Percentiles rank a stretch among this genome's conserved stretches.
phyloP scores from a whole-genome alignment of 2,329 filamentous ascomycete species.

The Colletotrichum plurivorum region DNA sequence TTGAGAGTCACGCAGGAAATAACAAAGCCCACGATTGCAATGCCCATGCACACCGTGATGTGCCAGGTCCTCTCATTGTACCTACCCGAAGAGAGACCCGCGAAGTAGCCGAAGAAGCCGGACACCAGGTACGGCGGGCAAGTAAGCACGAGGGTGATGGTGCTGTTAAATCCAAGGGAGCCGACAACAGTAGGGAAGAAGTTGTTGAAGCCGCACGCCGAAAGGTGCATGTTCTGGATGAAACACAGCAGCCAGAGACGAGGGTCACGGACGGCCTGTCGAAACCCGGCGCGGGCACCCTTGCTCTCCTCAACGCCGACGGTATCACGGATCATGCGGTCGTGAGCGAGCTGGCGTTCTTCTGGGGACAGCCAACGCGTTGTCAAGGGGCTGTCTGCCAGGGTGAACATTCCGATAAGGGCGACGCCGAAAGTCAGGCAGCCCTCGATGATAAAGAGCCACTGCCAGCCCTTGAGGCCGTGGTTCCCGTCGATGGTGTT shows the following conservation, averaged over 20 bases:
- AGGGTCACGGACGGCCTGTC: conserved; percentile 46
- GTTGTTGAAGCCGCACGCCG: conserved; percentile 46
- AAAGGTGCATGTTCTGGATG: conserved; percentile 48
- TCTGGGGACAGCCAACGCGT: conserved; percentile 52
- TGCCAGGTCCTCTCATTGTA: conserved; percentile 59
- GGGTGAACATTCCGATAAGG: conserved; percentile 49
- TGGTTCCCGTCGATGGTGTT: conserved; percentile 46
- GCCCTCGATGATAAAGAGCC: conserved; percentile 52
- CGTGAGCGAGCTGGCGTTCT: conserved; percentile 58
- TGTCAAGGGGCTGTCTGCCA: conserved; percentile 54
- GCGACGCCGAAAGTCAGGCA: conserved; percentile 48
- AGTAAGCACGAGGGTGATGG: conserved; percentile 60
- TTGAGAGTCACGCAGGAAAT: conserved; percentile 49
- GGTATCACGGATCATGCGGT: conserved; percentile 52
- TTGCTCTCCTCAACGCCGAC: conserved; percentile 51
- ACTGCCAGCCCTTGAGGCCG: conserved; percentile 49
- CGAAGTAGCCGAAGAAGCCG: conserved; percentile 56
- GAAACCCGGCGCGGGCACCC: conserved; percentile 51
- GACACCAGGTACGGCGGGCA: conserved; percentile 63
- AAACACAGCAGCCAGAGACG: conserved; percentile 47
- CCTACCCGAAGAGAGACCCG: conserved; percentile 58
- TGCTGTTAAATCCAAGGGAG: conserved; percentile 51
- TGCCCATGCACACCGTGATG: conserved; percentile 53
- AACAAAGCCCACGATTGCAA: conserved; percentile 57
- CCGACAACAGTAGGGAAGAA: conserved; percentile 50